These are phyloP conservation scores for Carex scoparia DNA, from an alignment of 176 grass and related monocot species.

Conservation along the genomic window DNA sequence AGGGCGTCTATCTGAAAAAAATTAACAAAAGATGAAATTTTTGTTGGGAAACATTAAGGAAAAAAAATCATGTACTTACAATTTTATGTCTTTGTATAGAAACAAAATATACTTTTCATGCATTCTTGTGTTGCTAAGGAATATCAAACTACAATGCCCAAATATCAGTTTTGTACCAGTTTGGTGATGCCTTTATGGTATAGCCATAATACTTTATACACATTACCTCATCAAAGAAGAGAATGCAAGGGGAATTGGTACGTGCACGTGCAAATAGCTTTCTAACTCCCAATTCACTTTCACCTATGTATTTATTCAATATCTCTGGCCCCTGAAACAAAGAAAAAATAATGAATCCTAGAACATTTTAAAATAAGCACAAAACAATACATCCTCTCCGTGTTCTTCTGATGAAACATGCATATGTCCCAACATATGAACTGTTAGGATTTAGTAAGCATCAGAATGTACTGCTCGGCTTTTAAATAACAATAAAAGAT, in stretches of 20 bases:
- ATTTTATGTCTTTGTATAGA: neutral
- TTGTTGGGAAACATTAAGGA: neutral
- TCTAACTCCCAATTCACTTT: no score
- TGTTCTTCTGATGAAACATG: no score
- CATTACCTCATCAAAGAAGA: constrained; percentile 94
- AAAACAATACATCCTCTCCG: no score
- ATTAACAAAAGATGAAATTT: neutral
- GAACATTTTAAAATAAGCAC: no score
- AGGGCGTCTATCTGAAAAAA: constrained; percentile 74
- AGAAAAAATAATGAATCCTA: no score
- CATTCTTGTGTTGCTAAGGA: neutral
- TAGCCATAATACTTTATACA: neutral
- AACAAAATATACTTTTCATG: neutral
- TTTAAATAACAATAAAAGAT: no score
- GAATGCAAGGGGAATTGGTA: constrained; percentile 76
- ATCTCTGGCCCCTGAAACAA: no score
- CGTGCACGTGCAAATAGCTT: constrained; percentile 58
- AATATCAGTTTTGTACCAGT: neutral
- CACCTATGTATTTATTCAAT: no score
- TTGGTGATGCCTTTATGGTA: neutral
- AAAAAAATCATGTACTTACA: neutral
- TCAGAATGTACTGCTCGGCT: no score
- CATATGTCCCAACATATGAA: no score
- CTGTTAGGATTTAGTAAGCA: no score
- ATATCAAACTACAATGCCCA: neutral